Evolutionary conservation across 2,329 filamentous ascomycete species (phyloP).

Genomic region (Sphaerulina vaccinii): DNA sequence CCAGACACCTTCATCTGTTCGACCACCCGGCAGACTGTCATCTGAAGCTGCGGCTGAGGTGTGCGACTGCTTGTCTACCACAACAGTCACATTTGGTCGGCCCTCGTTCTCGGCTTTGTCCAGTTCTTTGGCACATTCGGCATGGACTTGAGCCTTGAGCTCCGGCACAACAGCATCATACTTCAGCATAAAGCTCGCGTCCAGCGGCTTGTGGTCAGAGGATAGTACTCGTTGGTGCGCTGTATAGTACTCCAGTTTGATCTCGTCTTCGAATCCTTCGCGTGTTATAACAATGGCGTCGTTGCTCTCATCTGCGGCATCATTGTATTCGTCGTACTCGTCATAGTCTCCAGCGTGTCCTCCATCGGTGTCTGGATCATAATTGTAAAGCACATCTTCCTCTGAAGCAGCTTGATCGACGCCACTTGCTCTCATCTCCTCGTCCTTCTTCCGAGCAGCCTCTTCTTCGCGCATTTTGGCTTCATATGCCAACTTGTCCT

Average conservation of each 20-base stretch:
- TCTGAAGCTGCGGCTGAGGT: slow-evolving; percentile 32
- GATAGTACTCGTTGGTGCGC: slow-evolving; percentile 88
- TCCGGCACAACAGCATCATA: slow-evolving; percentile 86
- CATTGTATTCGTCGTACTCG: slow-evolving; percentile 53
- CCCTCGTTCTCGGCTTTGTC: slow-evolving; percentile 91
- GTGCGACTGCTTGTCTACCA: slow-evolving; percentile 62
- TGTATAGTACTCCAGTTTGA: slow-evolving; percentile 67
- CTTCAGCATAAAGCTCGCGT: slow-evolving; percentile 76
- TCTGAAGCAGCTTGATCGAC: slow-evolving; percentile 72
- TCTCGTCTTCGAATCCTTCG: slow-evolving; percentile 57
- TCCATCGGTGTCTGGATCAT: slow-evolving; percentile 78
- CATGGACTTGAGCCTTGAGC: slow-evolving; percentile 77
- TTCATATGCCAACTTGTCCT: slow-evolving; percentile 65
- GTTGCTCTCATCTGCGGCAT: slow-evolving; percentile 50
- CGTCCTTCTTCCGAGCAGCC: slow-evolving; percentile 68
- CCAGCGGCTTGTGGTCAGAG: slow-evolving; percentile 92
- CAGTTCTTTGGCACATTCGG: slow-evolving; percentile 82
- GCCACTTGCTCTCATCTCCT: slow-evolving; percentile 80
- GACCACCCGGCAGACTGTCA: slow-evolving; percentile 29
- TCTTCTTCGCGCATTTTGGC: slow-evolving; percentile 62
- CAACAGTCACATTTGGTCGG: slow-evolving; percentile 66
- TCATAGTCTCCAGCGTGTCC: slow-evolving; percentile 53
- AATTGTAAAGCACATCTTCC: slow-evolving; percentile 83
- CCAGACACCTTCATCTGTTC: slow-evolving; percentile 62
- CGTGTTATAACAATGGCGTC: slow-evolving; percentile 56